Conservation (phyloP, 495 filamentous ascomycete genomes). For the Cryomyces antarcticus region DNA sequence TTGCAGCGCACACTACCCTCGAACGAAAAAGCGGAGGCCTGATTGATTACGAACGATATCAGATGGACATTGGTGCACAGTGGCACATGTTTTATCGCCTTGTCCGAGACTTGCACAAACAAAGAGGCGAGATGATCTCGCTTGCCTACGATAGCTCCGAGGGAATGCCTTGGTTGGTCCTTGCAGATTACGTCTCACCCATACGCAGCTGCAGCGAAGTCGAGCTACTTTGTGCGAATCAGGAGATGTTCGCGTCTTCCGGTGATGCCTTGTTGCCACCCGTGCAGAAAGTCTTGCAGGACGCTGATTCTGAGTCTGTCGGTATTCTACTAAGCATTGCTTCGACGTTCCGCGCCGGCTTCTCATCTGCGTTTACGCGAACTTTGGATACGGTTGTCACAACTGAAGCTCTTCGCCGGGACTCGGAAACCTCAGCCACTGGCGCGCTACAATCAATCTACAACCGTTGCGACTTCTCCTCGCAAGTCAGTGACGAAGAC, state of each 20-base stretch:
- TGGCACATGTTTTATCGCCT: conserved; percentile 83
- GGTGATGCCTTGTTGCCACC: background rate
- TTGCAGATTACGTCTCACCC: conserved; percentile 56
- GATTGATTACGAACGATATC: conserved; percentile 55
- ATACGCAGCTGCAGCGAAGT: conserved; percentile 60
- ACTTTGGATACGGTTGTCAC: conserved; percentile 3
- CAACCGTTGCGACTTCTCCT: conserved; percentile 47
- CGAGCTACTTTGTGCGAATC: conserved; percentile 48
- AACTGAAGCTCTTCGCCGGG: conserved; percentile 49
- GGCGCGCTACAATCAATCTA: conserved; percentile 53
- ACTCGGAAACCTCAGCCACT: conserved; percentile 34
- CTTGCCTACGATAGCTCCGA: conserved; percentile 49
- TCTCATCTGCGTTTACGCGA: conserved; percentile 3
- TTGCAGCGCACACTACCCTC: conserved; percentile 42
- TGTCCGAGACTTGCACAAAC: conserved; percentile 65
- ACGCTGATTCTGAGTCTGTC: background rate
- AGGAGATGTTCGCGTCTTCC: conserved; percentile 2
- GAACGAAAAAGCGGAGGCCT: conserved; percentile 36
- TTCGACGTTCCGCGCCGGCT: background rate
- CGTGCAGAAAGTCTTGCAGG: background rate
- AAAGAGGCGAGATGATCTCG: conserved; percentile 56
- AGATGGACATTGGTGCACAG: conserved; percentile 50
- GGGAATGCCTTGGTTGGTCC: conserved; percentile 63
- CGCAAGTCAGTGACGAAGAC: conserved; percentile 55
- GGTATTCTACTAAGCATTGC: background rate